Evolutionary conservation across 176 grass and related monocot genomes (phyloP).

Genomic region (Themeda triandra): DNA sequence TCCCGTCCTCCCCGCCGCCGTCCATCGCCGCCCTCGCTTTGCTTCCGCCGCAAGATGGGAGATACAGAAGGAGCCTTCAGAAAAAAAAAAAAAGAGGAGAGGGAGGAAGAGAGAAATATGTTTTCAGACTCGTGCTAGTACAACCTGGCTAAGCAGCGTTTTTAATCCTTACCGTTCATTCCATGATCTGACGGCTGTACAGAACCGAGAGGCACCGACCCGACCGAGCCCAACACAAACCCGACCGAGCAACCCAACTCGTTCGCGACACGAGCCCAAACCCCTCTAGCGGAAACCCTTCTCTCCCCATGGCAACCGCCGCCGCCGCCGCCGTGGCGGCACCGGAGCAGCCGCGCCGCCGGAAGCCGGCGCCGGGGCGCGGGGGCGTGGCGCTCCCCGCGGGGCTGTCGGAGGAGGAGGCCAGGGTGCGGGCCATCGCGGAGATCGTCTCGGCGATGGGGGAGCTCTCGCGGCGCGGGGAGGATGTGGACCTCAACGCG

Average conservation of each 20-base stretch:
- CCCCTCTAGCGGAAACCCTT: slow-evolving; percentile 32
- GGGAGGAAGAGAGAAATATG: not conserved
- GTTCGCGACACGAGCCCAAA: not conserved
- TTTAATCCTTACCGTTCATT: not conserved
- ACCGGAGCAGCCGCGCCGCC: slow-evolving; percentile 48
- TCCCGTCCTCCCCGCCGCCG: slow-evolving; percentile 54
- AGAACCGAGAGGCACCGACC: not conserved
- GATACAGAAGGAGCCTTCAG: not conserved
- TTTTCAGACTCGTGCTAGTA: not conserved
- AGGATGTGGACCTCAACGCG: slow-evolving; percentile 93
- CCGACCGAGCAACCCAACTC: slow-evolving; percentile 18
- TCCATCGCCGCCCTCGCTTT: slow-evolving; percentile 43
- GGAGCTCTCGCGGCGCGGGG: slow-evolving; percentile 83
- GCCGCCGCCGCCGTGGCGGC: slow-evolving; percentile 14
- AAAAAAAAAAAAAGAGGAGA: too few relatives aligned
- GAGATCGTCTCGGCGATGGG: slow-evolving; percentile 98
- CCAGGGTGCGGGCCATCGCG: slow-evolving; percentile 83
- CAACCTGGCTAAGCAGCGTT: not conserved
- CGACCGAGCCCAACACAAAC: slow-evolving; percentile 13
- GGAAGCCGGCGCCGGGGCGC: slow-evolving; percentile 82
- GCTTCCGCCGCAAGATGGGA: slow-evolving; percentile 44
- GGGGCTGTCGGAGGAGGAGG: slow-evolving; percentile 89
- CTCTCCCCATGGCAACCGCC: slow-evolving; percentile 24
- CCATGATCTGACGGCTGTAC: not conserved
- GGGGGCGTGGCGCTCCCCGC: slow-evolving; percentile 69